Conservation (phyloP, 2,329 filamentous ascomycete genomes). For the Penicillium digitatum region DNA sequence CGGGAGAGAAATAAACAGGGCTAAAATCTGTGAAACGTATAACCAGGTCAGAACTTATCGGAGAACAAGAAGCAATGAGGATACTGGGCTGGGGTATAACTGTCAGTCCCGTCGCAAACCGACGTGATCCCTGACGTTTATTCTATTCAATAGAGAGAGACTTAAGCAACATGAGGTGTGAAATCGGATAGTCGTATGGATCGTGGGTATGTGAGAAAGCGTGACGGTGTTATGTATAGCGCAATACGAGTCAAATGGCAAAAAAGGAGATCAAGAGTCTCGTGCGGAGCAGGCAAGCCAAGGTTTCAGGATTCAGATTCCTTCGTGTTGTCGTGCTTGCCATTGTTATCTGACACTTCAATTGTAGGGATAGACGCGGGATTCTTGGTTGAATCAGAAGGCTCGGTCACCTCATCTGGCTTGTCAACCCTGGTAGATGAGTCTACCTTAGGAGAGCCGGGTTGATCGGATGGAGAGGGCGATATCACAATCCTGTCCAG, state of each 20-base stretch:
- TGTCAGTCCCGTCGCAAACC: background rate
- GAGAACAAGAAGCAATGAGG: background rate
- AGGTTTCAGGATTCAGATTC: background rate
- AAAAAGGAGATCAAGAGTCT: background rate
- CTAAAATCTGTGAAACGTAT: background rate
- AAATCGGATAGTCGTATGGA: background rate
- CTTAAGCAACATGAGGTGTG: background rate
- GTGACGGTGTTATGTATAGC: background rate
- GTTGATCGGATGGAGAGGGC: background rate
- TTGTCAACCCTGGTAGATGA: background rate
- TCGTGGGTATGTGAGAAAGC: background rate
- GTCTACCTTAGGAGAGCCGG: slow-evolving; percentile 1
- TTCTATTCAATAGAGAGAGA: background rate
- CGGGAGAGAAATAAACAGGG: background rate
- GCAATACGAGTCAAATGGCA: background rate
- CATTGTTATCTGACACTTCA: slow-evolving; percentile 22
- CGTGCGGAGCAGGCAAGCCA: background rate
- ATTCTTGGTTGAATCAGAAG: background rate
- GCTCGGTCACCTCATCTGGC: background rate
- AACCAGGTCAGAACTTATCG: background rate
- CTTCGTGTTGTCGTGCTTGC: background rate
- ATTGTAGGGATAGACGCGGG: slow-evolving; percentile 19
- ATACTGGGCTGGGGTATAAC: background rate
- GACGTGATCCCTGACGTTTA: background rate
- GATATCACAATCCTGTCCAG: background rate